Evolutionary conservation across 1,284 basidiomycete species (phyloP).

Genomic region (Moesziomyces sp.): DNA sequence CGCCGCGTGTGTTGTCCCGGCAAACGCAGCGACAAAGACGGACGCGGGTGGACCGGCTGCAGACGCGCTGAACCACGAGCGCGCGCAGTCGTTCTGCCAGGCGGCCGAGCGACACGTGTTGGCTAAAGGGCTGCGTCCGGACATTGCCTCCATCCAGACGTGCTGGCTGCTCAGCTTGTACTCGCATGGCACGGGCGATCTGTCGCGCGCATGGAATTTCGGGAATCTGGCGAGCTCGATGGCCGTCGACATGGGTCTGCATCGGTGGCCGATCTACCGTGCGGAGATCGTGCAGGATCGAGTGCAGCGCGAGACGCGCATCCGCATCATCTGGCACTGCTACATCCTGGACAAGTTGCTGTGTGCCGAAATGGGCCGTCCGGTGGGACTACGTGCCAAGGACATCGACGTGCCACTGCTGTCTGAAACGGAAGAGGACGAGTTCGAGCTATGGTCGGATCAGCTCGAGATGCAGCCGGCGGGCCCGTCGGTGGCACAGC

Average conservation of each 20-base stretch:
- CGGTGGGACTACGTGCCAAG: constrained; percentile 67
- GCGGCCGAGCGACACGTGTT: constrained; percentile 52
- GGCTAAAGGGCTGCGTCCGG: constrained; percentile 48
- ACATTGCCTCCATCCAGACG: constrained; percentile 64
- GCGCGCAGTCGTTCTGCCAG: constrained; percentile 39
- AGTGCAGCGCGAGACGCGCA: constrained; percentile 66
- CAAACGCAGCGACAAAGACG: constrained; percentile 9
- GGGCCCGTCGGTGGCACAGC: neutral
- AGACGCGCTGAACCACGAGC: constrained; percentile 36
- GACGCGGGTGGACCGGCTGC: neutral
- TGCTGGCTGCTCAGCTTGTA: constrained; percentile 69
- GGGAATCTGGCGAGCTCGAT: constrained; percentile 68
- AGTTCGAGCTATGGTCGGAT: constrained; percentile 69
- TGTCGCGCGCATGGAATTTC: constrained; percentile 68
- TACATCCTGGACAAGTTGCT: constrained; percentile 70
- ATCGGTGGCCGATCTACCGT: constrained; percentile 61
- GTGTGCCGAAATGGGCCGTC: constrained; percentile 69
- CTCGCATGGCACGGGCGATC: constrained; percentile 69
- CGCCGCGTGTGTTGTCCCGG: constrained; percentile 49
- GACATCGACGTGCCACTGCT: constrained; percentile 69
- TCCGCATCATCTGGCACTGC: constrained; percentile 69
- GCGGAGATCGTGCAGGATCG: constrained; percentile 52
- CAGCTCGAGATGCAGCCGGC: constrained; percentile 46
- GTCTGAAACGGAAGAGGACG: constrained; percentile 68
- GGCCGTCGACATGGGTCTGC: constrained; percentile 69